These are phyloP conservation scores for Irineochytrium annulatum DNA, from an alignment of 192 early-diverging fungal species.

Conservation along the genomic window DNA sequence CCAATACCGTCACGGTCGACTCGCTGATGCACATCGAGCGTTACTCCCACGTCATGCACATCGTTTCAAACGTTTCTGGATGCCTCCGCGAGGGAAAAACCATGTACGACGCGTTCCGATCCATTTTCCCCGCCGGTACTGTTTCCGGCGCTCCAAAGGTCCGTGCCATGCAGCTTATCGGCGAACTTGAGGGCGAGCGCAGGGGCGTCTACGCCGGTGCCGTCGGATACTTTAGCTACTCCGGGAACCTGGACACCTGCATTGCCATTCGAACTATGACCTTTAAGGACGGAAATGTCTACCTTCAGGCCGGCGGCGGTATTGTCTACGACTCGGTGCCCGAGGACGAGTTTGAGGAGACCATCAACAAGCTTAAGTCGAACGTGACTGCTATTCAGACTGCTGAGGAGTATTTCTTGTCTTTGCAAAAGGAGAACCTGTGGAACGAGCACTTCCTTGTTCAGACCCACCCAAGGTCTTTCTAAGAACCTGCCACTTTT, in stretches of 20 bases:
- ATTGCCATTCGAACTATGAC: slow-evolving; percentile 99
- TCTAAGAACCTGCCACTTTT: too few species aligned
- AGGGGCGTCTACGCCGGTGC: slow-evolving; percentile 73
- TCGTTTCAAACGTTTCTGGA: slow-evolving; percentile 95
- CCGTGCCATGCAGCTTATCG: slow-evolving; percentile 92
- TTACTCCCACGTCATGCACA: slow-evolving; percentile 99
- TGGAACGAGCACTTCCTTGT: background rate
- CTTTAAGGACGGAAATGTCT: slow-evolving; percentile 92
- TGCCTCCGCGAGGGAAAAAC: slow-evolving; percentile 84
- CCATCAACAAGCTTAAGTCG: slow-evolving; percentile 89
- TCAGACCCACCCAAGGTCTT: background rate
- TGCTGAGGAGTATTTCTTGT: slow-evolving; percentile 62
- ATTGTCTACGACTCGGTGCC: slow-evolving; percentile 95
- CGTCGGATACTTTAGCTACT: slow-evolving; percentile 93
- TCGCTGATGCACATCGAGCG: slow-evolving; percentile 96
- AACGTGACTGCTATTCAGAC: slow-evolving; percentile 82
- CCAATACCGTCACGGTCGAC: slow-evolving; percentile 87
- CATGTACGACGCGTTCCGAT: slow-evolving; percentile 91
- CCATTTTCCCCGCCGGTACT: slow-evolving; percentile 97
- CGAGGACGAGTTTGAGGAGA: slow-evolving; percentile 91
- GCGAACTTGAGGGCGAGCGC: slow-evolving; percentile 83
- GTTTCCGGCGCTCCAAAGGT: slow-evolving; percentile 99
- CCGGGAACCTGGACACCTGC: slow-evolving; percentile 90
- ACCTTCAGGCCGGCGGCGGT: slow-evolving; percentile 94
- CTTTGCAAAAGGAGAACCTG: slow-evolving; percentile 15